These are phyloP conservation scores for Monilinia polystroma DNA, from an alignment of 2,329 filamentous ascomycete species.

Conservation along the genomic window DNA sequence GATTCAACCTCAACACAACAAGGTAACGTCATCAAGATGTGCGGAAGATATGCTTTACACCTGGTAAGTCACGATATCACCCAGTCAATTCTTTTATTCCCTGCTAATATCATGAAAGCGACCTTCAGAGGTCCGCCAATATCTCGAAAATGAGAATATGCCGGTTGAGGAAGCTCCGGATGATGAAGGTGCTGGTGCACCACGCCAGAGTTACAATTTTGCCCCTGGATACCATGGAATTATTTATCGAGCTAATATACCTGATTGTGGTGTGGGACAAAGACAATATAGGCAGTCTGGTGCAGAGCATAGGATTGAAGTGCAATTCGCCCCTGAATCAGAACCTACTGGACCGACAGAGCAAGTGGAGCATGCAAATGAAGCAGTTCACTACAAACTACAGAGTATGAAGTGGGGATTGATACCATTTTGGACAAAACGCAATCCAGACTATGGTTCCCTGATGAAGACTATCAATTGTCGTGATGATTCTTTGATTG, in stretches of 20 bases:
- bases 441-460: slow-evolving; percentile 72
- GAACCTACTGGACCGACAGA: slow-evolving; percentile 4
- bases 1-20: slow-evolving; percentile 7
- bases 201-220: slow-evolving; percentile 85
- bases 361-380: slow-evolving; percentile 27
- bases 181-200: slow-evolving; percentile 58
- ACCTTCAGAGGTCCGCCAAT: slow-evolving; percentile 70
- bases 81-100: neutral
- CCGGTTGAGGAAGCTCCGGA: slow-evolving; percentile 67
- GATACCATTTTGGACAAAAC: slow-evolving; percentile 89
- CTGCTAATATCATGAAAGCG: slow-evolving; percentile 52
- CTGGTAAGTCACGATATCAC: slow-evolving; percentile 30
- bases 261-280: slow-evolving; percentile 57
- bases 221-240: slow-evolving; percentile 83
- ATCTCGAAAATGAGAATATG: slow-evolving; percentile 73
- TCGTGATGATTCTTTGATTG: slow-evolving; percentile 78
- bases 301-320: slow-evolving; percentile 31
- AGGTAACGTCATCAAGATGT: slow-evolving; percentile 33
- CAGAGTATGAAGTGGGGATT: slow-evolving; percentile 97
- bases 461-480: slow-evolving; percentile 93
- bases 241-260: slow-evolving; percentile 76
- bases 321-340: slow-evolving; percentile 29
- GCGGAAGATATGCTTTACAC: slow-evolving; percentile 39
- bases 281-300: slow-evolving; percentile 32
- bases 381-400: slow-evolving; percentile 66